Evolutionary conservation across 2,329 filamentous ascomycete species (phyloP), one percentile per base, ranked within the genome.

Genomic region (Lasiodiplodia sp.): DNA sequence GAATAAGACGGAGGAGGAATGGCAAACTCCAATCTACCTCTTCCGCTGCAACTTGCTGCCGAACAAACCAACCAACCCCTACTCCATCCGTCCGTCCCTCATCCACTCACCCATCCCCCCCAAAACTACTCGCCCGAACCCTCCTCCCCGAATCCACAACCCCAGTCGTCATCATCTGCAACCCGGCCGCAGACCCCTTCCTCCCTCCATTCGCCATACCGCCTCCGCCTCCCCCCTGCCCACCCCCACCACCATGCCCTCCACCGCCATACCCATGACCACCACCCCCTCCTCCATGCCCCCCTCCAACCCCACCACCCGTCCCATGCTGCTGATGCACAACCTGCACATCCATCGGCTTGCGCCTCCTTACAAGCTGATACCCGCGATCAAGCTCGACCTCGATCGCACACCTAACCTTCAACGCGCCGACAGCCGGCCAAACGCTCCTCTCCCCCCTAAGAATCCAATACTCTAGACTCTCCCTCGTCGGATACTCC

Each of bases 381-480:
- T 97, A 97, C 0, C 92, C 92, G 57, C 90, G 84, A 78, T 97
- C 94, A 12, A 98, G 84, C 77, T 97, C 94, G 67, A 94, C 91
- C 79, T 98, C 95, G 8, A 98, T 87, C 4, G 90, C 91, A 78
- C 93, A 96, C 7, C 95, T 84, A 7, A 97, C 90, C 73, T 91
- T 91, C 70, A 98, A 80, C 16, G 94, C 93, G 38, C 90, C 90
- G 3, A 97, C 88, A 2, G 93, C 92, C 0, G 94, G 95, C 94
- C 95, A 98, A 0, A 97, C 93, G 72, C 92, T 94, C 70, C 90
- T 84, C 80, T 98, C 95, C 1, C 95, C 95, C 67, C 91, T 86
- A 38, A 89, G 79, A 66, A 96, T 94, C 95, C 94, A 97, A 73
- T 95, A 92, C 69, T 93, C 89, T 3, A 97, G 82, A 10, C 88